Percentiles rank a stretch among this genome's conserved stretches.
These are phyloP conservation scores for Cladosporium sp. DNA, from an alignment of 2,329 filamentous ascomycete species.

Conservation along the genomic window DNA sequence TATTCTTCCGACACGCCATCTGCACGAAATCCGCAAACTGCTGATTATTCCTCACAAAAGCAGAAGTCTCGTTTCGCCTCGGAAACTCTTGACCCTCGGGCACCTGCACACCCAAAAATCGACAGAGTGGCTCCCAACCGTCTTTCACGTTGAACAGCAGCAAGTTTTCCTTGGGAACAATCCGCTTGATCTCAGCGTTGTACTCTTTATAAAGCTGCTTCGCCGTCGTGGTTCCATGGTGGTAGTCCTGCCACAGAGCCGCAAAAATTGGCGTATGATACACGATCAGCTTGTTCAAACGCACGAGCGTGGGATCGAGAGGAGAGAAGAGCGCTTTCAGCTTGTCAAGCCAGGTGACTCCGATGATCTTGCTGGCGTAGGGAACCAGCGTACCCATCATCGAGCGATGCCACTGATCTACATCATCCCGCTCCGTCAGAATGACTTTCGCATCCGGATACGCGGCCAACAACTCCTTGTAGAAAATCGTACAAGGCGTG, in stretches of 20 bases:
- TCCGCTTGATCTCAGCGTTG: conserved; percentile 5
- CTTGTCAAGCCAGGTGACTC: background rate
- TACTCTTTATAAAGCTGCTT: conserved; percentile 13
- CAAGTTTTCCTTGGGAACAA: conserved; percentile 9
- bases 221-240: conserved; percentile 8
- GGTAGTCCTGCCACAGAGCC: conserved; percentile 1
- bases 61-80: background rate
- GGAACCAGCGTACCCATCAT: conserved; percentile 6
- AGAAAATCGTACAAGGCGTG: conserved; percentile 31
- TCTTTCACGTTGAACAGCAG: conserved; percentile 14
- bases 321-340: background rate
- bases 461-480: conserved; percentile 30
- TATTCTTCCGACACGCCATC: background rate
- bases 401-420: conserved; percentile 8
- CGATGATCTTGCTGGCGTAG: background rate
- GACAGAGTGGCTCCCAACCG: conserved; percentile 4
- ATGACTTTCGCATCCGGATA: conserved; percentile 38
- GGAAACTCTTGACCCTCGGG: conserved; percentile 1
- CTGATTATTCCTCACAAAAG: background rate
- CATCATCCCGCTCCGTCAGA: conserved; percentile 26
- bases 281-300: background rate
- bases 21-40: background rate
- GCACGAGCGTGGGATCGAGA: background rate
- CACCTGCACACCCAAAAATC: background rate
- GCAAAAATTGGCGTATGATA: background rate